Percentiles rank a stretch among this genome's conserved stretches.
These are phyloP conservation scores for Cenchrus americanus DNA, from an alignment of 176 grass and related monocot genomes.

Conservation along the genomic window DNA sequence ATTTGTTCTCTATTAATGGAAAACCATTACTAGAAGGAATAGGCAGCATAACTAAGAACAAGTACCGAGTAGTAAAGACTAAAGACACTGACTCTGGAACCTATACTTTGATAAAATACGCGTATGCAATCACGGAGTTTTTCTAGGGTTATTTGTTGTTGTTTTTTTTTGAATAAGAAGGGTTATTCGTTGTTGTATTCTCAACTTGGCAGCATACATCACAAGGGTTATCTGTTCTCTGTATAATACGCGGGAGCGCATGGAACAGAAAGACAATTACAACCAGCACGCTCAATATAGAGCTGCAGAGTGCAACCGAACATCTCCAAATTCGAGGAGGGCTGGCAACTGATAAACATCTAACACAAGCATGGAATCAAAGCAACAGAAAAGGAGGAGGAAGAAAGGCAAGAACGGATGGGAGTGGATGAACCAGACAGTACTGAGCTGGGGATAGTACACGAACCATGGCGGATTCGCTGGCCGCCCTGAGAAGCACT, in stretches of 20 bases:
- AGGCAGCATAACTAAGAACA: background rate
- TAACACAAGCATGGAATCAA: background rate
- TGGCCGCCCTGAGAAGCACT: slow-evolving; percentile 22
- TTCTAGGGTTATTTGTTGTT: background rate
- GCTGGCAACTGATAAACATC: no score
- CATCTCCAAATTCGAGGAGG: background rate
- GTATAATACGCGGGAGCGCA: background rate
- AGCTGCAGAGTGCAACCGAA: background rate
- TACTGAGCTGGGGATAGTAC: background rate
- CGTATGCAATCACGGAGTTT: background rate
- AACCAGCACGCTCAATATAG: background rate
- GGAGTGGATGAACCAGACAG: background rate
- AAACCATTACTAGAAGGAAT: background rate
- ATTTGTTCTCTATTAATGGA: background rate
- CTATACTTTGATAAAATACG: background rate
- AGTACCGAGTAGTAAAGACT: background rate
- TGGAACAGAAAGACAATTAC: background rate
- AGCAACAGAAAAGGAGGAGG: background rate
- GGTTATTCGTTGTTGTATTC: background rate
- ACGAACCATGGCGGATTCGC: slow-evolving; percentile 43
- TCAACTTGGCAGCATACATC: background rate
- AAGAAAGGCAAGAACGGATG: slow-evolving; percentile 5
- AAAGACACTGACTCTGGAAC: background rate
- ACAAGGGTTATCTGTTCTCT: background rate
- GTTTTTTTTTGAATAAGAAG: no score